Percentiles rank a stretch among this genome's conserved stretches.
Evolutionary conservation across 345 rosid species (phyloP).

Genomic region (Carallia brachiata): DNA sequence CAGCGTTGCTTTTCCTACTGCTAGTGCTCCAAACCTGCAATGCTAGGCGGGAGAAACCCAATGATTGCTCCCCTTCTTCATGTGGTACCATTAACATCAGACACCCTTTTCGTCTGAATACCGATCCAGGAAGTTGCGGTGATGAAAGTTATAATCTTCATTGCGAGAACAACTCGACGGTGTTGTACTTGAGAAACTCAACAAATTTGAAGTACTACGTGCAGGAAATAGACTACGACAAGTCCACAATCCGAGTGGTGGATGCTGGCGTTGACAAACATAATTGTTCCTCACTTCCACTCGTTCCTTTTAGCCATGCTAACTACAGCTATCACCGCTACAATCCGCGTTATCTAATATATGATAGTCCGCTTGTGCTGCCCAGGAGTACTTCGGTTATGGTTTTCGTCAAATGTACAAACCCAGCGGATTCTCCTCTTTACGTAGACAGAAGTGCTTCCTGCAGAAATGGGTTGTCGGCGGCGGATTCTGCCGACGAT

Average conservation of each 20-base stretch:
- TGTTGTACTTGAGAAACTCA: no score
- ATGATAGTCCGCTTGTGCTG: no score
- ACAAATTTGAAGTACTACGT: not conserved
- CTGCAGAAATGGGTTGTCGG: not conserved
- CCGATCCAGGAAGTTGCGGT: slow-evolving; percentile 8
- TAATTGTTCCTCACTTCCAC: slow-evolving; percentile 9
- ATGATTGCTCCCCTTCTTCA: not conserved
- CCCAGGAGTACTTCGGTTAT: rapidly evolving
- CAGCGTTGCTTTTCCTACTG: no score
- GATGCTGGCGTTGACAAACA: not conserved
- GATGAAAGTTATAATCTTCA: not conserved
- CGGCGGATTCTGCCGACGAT: no score
- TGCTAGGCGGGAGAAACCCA: no score
- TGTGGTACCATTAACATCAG: slow-evolving; percentile 5
- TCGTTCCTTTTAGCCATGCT: not conserved
- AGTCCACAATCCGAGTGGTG: slow-evolving; percentile 2
- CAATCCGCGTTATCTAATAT: no score
- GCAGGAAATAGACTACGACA: slow-evolving; percentile 1
- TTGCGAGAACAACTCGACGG: slow-evolving; percentile 1
- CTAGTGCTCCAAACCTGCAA: no score
- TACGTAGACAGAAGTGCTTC: not conserved
- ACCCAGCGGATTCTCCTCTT: not conserved
- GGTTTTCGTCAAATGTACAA: no score
- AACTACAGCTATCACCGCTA: not conserved
- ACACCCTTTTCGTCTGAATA: not conserved